Base-by-base conservation (phyloP, 2,329 filamentous ascomycete species). In the Talaromyces funiculosus region DNA sequence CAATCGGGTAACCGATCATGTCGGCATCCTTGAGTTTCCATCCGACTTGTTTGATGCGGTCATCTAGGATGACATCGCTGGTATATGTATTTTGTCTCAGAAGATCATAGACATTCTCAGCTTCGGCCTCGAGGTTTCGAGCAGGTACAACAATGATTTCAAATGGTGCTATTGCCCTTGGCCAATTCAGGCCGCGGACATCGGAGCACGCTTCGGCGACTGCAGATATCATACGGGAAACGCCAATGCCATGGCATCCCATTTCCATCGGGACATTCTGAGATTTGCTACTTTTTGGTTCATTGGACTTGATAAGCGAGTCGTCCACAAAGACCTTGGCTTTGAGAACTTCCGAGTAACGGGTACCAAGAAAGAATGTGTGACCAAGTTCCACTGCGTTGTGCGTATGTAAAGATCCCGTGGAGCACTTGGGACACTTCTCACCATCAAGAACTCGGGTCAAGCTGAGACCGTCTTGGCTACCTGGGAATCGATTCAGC, bases 191-290 rank as follows among this genome's bases (percentile, higher is more conserved):
- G 0, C 92, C 94, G 69, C 79, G 83, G 2, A 81, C 70, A 66
- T 96, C 90, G 0, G 86, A 82, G 9, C 91, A 79, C 40, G 88
- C 83, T 64, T 93, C 88, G 1, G 92, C 92, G 0, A 94, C 85
- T 1, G 94, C 91, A 8, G 88, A 92, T 63, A 99, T 87, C 67
- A 99, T 86, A 47, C 94, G 88, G 4, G 92, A 96, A 18, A 99
- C 86, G 1, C 94, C 94, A 63, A 99, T 95, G 0, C 94, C 94
- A 71, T 97, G 91, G 72, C 94, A 99, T 59, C 94, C 94, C 94
- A 99, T 99, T 65, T 96, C 86, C 69, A 96, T 82, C 0, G 86
- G 80, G 0, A 85, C 80, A 8, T 73, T 72, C 16, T 75, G 68
- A 51, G 69, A 64, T 24, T 53, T 31, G 53, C 72, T 67, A 16